Conservation (phyloP, 2,329 filamentous ascomycete genomes). For the Pleomassaria siparia region DNA sequence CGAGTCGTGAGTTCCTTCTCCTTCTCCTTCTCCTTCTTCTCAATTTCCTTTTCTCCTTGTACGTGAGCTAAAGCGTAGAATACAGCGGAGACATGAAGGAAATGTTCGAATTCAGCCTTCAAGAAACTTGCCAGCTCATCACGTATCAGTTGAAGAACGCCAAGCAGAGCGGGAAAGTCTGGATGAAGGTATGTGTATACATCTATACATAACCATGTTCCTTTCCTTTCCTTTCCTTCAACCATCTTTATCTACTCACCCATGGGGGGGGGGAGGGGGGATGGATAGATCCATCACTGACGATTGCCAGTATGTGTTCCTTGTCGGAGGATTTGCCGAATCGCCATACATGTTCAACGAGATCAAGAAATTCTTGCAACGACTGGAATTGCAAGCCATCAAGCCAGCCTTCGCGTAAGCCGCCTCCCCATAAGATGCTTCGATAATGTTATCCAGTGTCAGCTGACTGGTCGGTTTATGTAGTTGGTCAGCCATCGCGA, state of each 20-base stretch:
- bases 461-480: not conserved
- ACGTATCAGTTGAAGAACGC: constrained; percentile 13
- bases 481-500: constrained; percentile 31
- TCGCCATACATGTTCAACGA: constrained; percentile 22
- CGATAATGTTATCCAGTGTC: not conserved
- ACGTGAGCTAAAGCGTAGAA: too few relatives aligned
- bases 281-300: constrained; percentile 1
- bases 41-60: too few relatives aligned
- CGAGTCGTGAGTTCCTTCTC: not conserved
- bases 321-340: constrained; percentile 33
- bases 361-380: constrained; percentile 9
- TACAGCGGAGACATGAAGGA: constrained; percentile 17
- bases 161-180: not conserved
- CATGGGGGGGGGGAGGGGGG: not conserved
- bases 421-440: too few relatives aligned
- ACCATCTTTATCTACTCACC: too few relatives aligned
- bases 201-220: too few relatives aligned
- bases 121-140: constrained; percentile 15
- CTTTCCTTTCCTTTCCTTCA: not conserved
- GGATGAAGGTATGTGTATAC: constrained; percentile 16
- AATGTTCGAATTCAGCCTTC: constrained; percentile 21
- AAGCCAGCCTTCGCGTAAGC: constrained; percentile 21
- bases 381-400: constrained; percentile 9
- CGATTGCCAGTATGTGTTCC: constrained; percentile 18
- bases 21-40: too few relatives aligned